Evolutionary conservation across 2,329 filamentous ascomycete species (phyloP), one percentile per base, ranked within the genome.

Genomic region (Pseudonectria buxi): DNA sequence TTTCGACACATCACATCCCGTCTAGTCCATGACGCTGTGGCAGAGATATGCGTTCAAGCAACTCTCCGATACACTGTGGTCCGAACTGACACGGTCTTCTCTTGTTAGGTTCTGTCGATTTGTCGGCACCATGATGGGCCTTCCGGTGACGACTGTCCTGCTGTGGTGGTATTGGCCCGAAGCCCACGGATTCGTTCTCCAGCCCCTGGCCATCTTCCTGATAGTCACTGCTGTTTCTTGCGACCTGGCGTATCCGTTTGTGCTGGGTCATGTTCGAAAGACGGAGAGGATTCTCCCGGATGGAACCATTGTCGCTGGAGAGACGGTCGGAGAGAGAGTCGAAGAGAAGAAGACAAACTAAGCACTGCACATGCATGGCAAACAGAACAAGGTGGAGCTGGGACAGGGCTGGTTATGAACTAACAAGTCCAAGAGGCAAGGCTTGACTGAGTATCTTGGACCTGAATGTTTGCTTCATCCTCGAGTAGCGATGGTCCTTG

Each of bases 131-230:
- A 33, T 68, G 7, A 50, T 62, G 39, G 67, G 68, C 2, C 51
- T 71, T 13, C 55, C 62, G 5, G 37, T 61, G 10, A 56, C 54
- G 28, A 64, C 63, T 34, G 50, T 51, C 7, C 43, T 69, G 28
- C 50, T 67, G n/a, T 71, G 67, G 67, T 69, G 63, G 55, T 62
- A 62, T 44, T 72, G 70, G 70, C 68, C 67, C 3, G 70, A 72
- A 37, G 64, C 68, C 1, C 65, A 73, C 45, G 61, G 59, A 10
- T 74, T 69, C 46, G 62, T 68, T 22, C 53, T 61, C 32, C 62
- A 61, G 24, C 67, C 64, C 0, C 50, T 69, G 4, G 62, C 59
- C 1, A 29, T 69, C 4, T 63, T 71, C 37, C 46, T 73, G 11
- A 58, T 59, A 41, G 61, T 56, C 1, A 59, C 61, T 0, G 60